Evolutionary conservation across 306 rosid genomes (phyloP).

Genomic region (Begonia fuchsioides): DNA sequence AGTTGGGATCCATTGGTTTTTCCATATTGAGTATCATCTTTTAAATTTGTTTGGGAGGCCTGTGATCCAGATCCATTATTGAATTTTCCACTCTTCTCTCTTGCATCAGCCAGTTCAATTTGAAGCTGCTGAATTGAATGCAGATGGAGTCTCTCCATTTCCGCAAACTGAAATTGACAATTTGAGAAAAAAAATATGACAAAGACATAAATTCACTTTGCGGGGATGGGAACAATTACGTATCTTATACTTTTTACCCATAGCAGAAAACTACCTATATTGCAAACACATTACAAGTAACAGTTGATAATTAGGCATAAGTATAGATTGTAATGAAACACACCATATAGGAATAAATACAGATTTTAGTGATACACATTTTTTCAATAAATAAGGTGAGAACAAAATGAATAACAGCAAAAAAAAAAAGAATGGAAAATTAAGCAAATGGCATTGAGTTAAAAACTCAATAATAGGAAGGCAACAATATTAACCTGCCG

Average conservation of each 20-base stretch:
- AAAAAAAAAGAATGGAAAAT: background rate
- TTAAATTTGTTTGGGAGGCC: conserved; percentile 41
- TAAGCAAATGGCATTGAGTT: background rate
- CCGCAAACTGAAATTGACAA: conserved; percentile 52
- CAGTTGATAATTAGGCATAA: background rate
- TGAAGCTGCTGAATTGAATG: conserved; percentile 83
- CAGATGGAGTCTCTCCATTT: conserved; percentile 84
- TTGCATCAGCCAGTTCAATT: conserved; percentile 70
- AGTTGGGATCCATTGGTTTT: conserved; percentile 57
- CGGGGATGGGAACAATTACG: too few relatives aligned
- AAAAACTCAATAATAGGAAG: background rate
- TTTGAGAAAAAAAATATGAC: background rate
- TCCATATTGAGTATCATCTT: conserved; percentile 46
- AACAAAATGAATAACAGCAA: background rate
- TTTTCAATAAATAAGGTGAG: background rate
- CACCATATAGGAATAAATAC: background rate
- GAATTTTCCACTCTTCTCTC: conserved; percentile 64
- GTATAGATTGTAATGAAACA: too few relatives aligned
- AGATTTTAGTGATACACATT: background rate
- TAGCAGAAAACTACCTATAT: too few relatives aligned
- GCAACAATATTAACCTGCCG: conserved; percentile 56
- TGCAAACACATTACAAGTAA: background rate
- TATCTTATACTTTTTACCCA: too few relatives aligned
- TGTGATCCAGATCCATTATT: conserved; percentile 63
- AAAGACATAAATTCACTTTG: background rate